Evolutionary conservation across 805 yeast species (phyloP).

Genomic region (Yarrowia osloensis): DNA sequence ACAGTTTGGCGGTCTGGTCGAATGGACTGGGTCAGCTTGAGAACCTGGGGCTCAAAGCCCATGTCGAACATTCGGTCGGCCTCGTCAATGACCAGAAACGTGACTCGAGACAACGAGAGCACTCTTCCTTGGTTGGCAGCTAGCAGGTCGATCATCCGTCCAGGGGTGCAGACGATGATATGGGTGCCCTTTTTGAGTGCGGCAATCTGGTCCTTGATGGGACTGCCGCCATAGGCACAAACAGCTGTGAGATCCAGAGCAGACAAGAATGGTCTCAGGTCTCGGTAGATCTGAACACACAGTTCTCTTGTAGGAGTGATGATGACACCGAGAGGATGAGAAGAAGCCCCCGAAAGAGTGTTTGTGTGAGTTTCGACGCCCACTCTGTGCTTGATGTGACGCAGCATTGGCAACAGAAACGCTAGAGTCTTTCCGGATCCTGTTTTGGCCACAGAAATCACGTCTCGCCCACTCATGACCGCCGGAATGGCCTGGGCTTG

Average conservation of each 20-base stretch:
- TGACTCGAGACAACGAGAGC: conserved; percentile 63
- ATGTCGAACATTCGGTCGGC: conserved; percentile 96
- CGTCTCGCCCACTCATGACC: conserved; percentile 84
- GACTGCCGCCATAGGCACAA: conserved; percentile 91
- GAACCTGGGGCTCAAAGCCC: conserved; percentile 96
- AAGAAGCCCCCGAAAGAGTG: conserved; percentile 49
- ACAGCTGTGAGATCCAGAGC: conserved; percentile 55
- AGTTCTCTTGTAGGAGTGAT: conserved; percentile 92
- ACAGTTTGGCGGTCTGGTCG: conserved; percentile 89
- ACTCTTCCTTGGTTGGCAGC: conserved; percentile 82
- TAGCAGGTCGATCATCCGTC: conserved; percentile 84
- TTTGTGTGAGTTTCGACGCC: conserved; percentile 44
- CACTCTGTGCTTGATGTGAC: conserved; percentile 67
- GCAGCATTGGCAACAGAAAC: conserved; percentile 76
- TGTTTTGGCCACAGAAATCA: conserved; percentile 92
- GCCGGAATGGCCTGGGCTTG: conserved; percentile 91
- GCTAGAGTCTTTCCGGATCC: conserved; percentile 96
- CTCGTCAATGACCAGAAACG: conserved; percentile 89
- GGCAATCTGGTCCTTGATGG: conserved; percentile 78
- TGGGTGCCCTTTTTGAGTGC: conserved; percentile 76
- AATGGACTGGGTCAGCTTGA: conserved; percentile 70
- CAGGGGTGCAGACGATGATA: conserved; percentile 90
- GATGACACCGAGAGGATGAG: conserved; percentile 78
- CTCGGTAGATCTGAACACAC: conserved; percentile 78
- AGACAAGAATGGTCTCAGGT: conserved; percentile 59